These are phyloP conservation scores for Yamadazyma blattariae DNA, from an alignment of 1,139 yeast genomes.

Conservation along the genomic window DNA sequence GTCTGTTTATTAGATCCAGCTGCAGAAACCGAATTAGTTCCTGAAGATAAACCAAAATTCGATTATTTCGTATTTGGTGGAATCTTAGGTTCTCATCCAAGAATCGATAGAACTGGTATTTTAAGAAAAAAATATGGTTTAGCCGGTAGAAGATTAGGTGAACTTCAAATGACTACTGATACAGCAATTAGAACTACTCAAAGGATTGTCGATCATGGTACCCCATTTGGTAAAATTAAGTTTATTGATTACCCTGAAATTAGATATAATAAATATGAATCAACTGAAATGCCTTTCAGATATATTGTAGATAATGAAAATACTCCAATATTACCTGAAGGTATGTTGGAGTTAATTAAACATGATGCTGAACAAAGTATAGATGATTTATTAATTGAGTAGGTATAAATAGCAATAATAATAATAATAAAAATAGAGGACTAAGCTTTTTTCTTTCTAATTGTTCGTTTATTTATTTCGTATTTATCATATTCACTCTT, in stretches of 20 bases:
- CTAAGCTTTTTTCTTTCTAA: too few species aligned
- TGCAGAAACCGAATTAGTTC: conserved; percentile 69
- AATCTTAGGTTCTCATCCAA: conserved; percentile 93
- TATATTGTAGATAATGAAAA: conserved; percentile 65
- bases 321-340: conserved; percentile 83
- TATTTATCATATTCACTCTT: too few species aligned
- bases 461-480: too few species aligned
- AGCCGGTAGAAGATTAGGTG: conserved; percentile 81
- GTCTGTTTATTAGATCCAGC: conserved; percentile 89
- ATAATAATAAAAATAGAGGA: too few species aligned
- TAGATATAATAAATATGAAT: conserved; percentile 80
- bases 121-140: conserved; percentile 76
- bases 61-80: conserved; percentile 96
- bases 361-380: conserved; percentile 78
- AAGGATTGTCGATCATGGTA: conserved; percentile 57
- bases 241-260: conserved; percentile 94
- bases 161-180: conserved; percentile 94
- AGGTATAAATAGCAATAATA: background rate
- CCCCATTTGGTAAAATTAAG: conserved; percentile 63
- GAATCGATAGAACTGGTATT: conserved; percentile 92
- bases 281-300: conserved; percentile 97
- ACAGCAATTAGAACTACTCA: conserved; percentile 94
- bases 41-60: conserved; percentile 61
- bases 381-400: conserved; percentile 52
- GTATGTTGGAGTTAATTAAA: conserved; percentile 85